Conservation (phyloP, 176 grass and related monocot genomes). For the Alopecurus myosuroides region DNA sequence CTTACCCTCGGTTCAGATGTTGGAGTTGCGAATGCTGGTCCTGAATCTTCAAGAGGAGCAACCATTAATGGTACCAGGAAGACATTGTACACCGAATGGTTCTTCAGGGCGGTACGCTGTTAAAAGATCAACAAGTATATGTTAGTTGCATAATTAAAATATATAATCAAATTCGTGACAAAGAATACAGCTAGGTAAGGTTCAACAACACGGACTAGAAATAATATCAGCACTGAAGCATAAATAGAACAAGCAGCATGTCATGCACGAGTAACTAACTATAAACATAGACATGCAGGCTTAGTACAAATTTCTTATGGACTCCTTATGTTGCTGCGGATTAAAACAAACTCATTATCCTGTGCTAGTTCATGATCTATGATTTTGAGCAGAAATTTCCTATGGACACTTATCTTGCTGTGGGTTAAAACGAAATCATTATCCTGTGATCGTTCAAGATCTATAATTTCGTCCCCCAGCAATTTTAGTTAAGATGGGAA, state of each 20-base stretch:
- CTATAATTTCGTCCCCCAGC: not conserved
- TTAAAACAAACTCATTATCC: not conserved
- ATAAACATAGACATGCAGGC: not conserved
- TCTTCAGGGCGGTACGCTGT: constrained; percentile 49
- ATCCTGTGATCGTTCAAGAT: constrained; percentile 26
- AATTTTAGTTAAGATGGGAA: not conserved
- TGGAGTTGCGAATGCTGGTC: constrained; percentile 37
- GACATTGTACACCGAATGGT: constrained; percentile 43
- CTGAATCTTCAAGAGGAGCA: constrained; percentile 54
- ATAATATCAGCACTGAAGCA: not conserved
- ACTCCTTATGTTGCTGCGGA: not conserved
- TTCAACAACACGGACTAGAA: not conserved
- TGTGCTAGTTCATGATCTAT: not conserved
- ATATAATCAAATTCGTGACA: not conserved
- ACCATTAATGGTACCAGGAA: constrained; percentile 60
- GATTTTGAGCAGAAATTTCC: not conserved
- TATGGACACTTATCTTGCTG: not conserved
- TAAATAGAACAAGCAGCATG: not conserved
- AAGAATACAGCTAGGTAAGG: not conserved
- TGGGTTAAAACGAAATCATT: not conserved
- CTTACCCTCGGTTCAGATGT: constrained; percentile 34
- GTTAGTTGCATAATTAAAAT: not conserved
- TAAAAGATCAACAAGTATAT: not conserved
- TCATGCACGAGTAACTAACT: not conserved
- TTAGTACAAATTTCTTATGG: not conserved